phyloP scores from a whole-genome alignment of 345 rosid genomes.

The Aquilaria sinensis region DNA sequence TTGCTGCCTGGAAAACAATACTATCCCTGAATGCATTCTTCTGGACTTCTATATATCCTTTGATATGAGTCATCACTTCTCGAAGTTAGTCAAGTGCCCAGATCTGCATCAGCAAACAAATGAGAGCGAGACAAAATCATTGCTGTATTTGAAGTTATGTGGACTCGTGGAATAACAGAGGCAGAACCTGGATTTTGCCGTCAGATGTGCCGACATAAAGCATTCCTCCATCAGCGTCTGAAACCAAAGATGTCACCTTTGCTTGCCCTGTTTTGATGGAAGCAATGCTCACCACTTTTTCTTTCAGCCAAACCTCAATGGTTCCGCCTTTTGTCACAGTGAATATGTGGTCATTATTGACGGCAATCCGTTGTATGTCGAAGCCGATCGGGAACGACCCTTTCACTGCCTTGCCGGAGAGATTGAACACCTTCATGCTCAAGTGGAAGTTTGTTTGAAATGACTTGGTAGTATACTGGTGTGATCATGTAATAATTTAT shows the following conservation, averaged over 20 bases:
- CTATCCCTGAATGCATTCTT: too few relatives aligned
- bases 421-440: slow-evolving; percentile 35
- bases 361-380: slow-evolving; percentile 35
- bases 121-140: not conserved
- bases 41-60: not conserved
- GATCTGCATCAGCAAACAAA: slow-evolving; percentile 26
- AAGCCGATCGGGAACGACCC: slow-evolving; percentile 34
- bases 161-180: too few relatives aligned
- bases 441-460: not conserved
- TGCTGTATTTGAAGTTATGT: not conserved
- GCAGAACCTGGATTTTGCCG: slow-evolving; percentile 51
- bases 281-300: slow-evolving; percentile 28
- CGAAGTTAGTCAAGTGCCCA: slow-evolving; percentile 38
- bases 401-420: slow-evolving; percentile 21
- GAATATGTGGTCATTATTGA: slow-evolving; percentile 47
- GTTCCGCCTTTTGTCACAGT: slow-evolving; percentile 45
- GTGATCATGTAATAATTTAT: too few relatives aligned
- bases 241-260: slow-evolving; percentile 32
- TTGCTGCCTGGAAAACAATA: too few relatives aligned
- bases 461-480: not conserved
- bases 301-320: slow-evolving; percentile 55
- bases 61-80: not conserved
- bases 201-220: slow-evolving; percentile 51
- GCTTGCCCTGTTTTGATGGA: slow-evolving; percentile 36
- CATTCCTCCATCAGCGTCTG: slow-evolving; percentile 42